Evolutionary conservation across 495 filamentous ascomycete genomes (phyloP), one percentile per base, ranked within the genome.

Genomic region (Lichenothelia convexa): DNA sequence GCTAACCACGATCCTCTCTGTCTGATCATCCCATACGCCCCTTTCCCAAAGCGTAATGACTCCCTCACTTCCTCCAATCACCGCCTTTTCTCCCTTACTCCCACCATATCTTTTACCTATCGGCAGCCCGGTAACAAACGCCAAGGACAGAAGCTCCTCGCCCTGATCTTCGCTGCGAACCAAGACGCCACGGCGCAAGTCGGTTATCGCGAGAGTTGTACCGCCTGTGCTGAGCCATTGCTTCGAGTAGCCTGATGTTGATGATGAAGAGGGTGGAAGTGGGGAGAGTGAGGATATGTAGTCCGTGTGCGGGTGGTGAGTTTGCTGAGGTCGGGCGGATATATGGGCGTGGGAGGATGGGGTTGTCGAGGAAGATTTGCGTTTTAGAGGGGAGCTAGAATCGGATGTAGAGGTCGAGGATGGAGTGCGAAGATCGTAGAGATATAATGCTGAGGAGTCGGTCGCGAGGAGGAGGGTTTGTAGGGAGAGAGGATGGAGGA

Each of bases 151-250:
- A 38, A 94, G 54, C 54, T 95, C 89, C 39, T 93, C 89, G 43
- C 85, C 89, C 48, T 94, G 85, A 48, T 93, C 80, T 50, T 93
- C 89, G 43, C 81, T 91, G 35, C 73, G 73, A 15, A 84, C 74
- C 8, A 94, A 55, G 1, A 92, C 79, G 4, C 82, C 82, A 21
- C 75, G 63, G 17, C 89, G 71, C 5, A 92, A 61, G 58, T 97
- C 89, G 1, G 83, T 87, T 23, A 93, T 73, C 6, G 82, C 81
- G 12, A 95, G 59, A 1, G 85, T 93, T 1, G 80, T 84, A 18
- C 82, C 85, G 29, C 89, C 91, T 0, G 86, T 93, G 4, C 75
- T 82, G 17, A 93, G 66, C 75, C 82, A 95, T 55, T 94, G 86
- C 49, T 92, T 91, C 52, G 73, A 73, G 55, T 78, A 84, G 2